Base-by-base conservation (phyloP, 768 basidiomycete genomes). In the Hortiboletus campestris region DNA sequence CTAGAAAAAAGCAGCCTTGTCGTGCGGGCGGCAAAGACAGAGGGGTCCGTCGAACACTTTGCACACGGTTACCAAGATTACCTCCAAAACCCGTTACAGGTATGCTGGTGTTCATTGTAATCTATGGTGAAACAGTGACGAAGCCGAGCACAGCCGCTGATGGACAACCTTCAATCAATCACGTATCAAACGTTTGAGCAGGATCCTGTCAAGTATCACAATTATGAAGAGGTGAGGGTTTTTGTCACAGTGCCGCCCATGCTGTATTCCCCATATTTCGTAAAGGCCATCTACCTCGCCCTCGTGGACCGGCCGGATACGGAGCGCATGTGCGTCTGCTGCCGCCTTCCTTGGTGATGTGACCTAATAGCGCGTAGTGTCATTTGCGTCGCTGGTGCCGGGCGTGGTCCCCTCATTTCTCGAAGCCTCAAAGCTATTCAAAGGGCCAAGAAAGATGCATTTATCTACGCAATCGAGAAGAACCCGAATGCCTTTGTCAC, bases 121-220 rank as follows among this genome's bases (percentile, higher is more conserved):
- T 28, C 38, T 39, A 35, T 38, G 45, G 34, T 43, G 16, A 47
- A 14, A 19, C 39, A 50, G 56, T 66, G 44, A 60, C 55, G 42
- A 46, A 41, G 47, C 51, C 50, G 49, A 22, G 22, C 57, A 52
- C 62, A 95, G 90, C 97, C 97, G 22, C 72, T 99, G 64, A 96
- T 96, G 94, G 96, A 99, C 66, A 95, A 99, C 73, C 74, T 99
- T 52, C 92, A 91, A 67, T 95, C 93, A 63, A 83, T 88, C 60
- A 98, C 94, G 12, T 99, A 99, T 72, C 94, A 98, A 68, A 94
- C 92, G 3, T 99, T 99, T 66, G 97, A 99, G 67, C 85, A 94
- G 69, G 97, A 98, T 75, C 96, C 97, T 4, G 86, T 98, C 57
- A 99, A 99, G 72, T 99, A 99, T 69, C 73, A 80, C 53, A 87